These are phyloP conservation scores for Penicillium goetzii DNA, from an alignment of 495 filamentous ascomycete species.

Conservation along the genomic window DNA sequence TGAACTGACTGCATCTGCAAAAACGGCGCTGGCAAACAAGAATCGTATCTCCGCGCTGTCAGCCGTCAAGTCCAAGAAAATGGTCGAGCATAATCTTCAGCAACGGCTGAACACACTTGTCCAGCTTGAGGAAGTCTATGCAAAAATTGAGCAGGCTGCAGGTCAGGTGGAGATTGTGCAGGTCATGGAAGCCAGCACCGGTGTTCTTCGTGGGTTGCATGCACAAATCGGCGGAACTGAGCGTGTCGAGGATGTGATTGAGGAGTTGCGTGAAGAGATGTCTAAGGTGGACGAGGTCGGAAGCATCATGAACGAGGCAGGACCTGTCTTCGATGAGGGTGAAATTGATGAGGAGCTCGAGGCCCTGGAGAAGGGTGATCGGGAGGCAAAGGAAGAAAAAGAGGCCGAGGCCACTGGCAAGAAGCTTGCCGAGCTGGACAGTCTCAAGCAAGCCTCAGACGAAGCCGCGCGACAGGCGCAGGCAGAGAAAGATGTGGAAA, in stretches of 20 bases:
- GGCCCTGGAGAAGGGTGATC: constrained; percentile 70
- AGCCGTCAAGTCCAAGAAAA: constrained; percentile 80
- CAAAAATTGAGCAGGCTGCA: constrained; percentile 80
- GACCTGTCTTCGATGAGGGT: constrained; percentile 69
- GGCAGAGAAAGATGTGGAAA: constrained; percentile 32
- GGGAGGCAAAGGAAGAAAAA: constrained; percentile 56
- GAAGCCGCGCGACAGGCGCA: constrained; percentile 36
- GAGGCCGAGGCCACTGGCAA: constrained; percentile 49
- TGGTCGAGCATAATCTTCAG: constrained; percentile 69
- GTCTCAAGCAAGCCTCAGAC: constrained; percentile 40
- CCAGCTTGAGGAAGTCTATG: constrained; percentile 82
- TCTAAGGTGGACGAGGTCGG: constrained; percentile 80
- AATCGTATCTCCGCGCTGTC: constrained; percentile 75
- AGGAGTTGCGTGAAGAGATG: constrained; percentile 78
- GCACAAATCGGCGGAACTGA: constrained; percentile 75
- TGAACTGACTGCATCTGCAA: constrained; percentile 58
- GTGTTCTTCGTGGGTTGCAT: constrained; percentile 73
- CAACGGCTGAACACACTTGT: constrained; percentile 68
- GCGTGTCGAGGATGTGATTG: constrained; percentile 73
- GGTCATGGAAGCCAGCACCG: constrained; percentile 77
- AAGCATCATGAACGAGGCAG: constrained; percentile 68
- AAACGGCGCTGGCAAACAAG: constrained; percentile 66
- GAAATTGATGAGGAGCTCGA: constrained; percentile 91
- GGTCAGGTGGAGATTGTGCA: constrained; percentile 79
- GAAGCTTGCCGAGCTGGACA: constrained; percentile 51